Conservation (phyloP, 345 rosid species). For the Eucalyptus pauciflora region DNA sequence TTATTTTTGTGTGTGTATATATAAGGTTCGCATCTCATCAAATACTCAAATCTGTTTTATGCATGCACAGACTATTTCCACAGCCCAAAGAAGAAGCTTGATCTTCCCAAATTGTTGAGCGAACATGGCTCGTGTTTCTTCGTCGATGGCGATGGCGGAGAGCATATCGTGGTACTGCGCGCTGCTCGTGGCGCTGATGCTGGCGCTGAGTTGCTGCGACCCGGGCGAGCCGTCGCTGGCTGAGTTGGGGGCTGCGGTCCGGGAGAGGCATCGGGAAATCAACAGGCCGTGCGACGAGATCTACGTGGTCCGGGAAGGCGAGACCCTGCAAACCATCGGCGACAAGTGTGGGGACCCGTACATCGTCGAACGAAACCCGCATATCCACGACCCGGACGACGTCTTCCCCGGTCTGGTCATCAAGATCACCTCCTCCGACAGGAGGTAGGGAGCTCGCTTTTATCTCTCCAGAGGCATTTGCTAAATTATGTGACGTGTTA, state of each 20-base stretch:
- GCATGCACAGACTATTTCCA: background rate
- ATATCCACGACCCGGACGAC: constrained; percentile 78
- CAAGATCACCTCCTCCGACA: constrained; percentile 35
- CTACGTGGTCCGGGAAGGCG: constrained; percentile 60
- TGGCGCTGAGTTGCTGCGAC: constrained; percentile 47
- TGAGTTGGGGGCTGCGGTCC: background rate
- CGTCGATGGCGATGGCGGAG: constrained; percentile 44
- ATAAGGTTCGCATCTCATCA: background rate
- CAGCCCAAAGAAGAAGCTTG: background rate
- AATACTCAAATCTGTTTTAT: background rate
- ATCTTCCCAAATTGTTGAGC: background rate
- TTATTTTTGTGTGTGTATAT: background rate
- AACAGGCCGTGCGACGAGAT: constrained; percentile 52
- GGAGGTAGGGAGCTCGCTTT: background rate
- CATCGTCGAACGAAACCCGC: constrained; percentile 77
- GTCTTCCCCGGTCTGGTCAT: constrained; percentile 71
- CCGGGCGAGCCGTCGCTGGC: constrained; percentile 3
- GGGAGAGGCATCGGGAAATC: background rate
- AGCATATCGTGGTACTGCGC: constrained; percentile 44
- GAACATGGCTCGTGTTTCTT: background rate
- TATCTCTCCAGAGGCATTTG: background rate
- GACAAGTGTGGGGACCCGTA: constrained; percentile 80
- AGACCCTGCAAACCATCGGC: constrained; percentile 57
- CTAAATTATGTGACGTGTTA: background rate
- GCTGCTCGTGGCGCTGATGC: constrained; percentile 41